phyloP scores from a whole-genome alignment of 768 basidiomycete genomes.

The Dioszegia hungarica region DNA sequence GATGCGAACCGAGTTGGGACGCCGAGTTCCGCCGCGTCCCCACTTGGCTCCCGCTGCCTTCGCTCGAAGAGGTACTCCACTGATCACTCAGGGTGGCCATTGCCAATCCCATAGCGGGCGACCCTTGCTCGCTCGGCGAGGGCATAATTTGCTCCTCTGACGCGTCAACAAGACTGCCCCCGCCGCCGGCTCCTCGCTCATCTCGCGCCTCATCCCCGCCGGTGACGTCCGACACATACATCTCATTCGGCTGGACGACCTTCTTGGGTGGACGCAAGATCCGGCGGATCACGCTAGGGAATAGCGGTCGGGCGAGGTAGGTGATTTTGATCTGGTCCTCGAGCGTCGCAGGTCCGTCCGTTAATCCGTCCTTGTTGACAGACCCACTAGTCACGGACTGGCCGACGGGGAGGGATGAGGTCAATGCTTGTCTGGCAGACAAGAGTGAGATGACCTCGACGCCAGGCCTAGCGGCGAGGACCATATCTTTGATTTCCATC shows the following conservation, averaged over 20 bases:
- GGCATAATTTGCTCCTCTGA: not conserved
- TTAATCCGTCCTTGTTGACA: too few relatives aligned
- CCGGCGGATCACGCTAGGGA: conserved; percentile 22
- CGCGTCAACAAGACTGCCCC: not conserved
- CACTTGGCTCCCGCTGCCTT: not conserved
- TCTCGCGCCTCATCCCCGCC: conserved; percentile 20
- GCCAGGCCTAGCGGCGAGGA: conserved; percentile 13
- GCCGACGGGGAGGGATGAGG: too few relatives aligned
- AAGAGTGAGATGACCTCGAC: conserved; percentile 24
- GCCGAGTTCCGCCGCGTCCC: too few relatives aligned
- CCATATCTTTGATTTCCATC: conserved; percentile 14
- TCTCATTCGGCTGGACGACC: conserved; percentile 8
- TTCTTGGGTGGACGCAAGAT: conserved; percentile 21
- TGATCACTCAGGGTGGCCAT: not conserved
- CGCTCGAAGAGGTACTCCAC: not conserved
- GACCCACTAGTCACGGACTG: too few relatives aligned
- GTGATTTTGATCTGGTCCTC: not conserved
- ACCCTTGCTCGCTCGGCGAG: not conserved
- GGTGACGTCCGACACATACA: conserved; percentile 22
- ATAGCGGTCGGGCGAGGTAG: conserved; percentile 22
- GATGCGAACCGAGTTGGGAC: too few relatives aligned
- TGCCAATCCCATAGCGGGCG: not conserved
- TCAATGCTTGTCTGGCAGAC: not conserved
- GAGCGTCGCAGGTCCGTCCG: not conserved
- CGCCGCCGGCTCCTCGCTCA: not conserved